phyloP scores from a whole-genome alignment of 306 rosid species.

The Medicago lupulina region DNA sequence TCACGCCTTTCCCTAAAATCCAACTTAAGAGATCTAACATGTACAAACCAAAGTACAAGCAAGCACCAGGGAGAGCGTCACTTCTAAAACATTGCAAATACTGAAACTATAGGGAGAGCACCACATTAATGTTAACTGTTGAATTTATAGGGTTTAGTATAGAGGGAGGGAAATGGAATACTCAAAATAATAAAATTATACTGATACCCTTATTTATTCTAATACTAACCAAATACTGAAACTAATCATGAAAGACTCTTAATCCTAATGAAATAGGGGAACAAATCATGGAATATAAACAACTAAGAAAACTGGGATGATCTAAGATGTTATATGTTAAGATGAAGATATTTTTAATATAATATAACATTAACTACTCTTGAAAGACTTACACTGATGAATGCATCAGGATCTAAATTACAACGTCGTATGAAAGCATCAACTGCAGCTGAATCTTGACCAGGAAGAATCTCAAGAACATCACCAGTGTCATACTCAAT shows the following conservation, averaged over 20 bases:
- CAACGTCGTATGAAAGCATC: constrained; percentile 75
- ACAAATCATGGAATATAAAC: neutral
- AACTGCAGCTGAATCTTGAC: constrained; percentile 71
- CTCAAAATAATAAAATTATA: neutral
- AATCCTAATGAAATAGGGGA: neutral
- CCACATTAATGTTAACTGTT: constrained; percentile 4
- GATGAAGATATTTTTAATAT: neutral
- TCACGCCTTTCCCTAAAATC: neutral
- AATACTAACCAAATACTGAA: neutral
- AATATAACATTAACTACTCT: constrained; percentile 18
- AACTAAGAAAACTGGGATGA: neutral
- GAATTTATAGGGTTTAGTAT: constrained; percentile 12
- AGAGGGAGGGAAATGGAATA: too few relatives aligned
- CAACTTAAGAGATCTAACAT: too few relatives aligned
- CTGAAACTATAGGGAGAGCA: too few relatives aligned
- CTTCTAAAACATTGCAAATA: neutral
- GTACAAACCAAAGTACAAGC: too few relatives aligned
- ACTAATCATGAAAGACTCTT: neutral
- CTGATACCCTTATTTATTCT: neutral
- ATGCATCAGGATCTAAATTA: constrained; percentile 80
- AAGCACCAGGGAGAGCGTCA: neutral
- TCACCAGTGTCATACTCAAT: constrained; percentile 77
- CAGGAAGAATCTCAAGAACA: constrained; percentile 80
- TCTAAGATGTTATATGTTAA: constrained; percentile 8
- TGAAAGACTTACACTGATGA: constrained; percentile 70